These are phyloP conservation scores for Puccinia coronata DNA, from an alignment of 1,284 basidiomycete genomes.

Conservation along the genomic window DNA sequence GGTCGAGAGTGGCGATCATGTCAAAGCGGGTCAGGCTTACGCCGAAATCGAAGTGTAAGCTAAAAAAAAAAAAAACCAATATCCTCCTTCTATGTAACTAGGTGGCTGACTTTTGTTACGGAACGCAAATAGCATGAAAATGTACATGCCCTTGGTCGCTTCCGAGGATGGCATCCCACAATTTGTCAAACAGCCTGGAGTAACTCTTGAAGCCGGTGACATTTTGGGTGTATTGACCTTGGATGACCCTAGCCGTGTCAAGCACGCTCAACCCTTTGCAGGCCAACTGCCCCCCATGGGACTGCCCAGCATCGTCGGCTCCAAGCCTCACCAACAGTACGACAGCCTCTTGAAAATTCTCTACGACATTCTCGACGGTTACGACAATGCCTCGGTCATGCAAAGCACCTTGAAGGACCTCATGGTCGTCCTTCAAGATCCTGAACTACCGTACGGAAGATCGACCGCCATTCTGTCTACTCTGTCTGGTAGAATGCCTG, in stretches of 20 bases:
- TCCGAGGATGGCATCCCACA: conserved; percentile 93
- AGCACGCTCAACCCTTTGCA: conserved; percentile 97
- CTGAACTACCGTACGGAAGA: conserved; percentile 87
- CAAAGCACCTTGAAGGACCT: conserved; percentile 78
- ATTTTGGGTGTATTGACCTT: conserved; percentile 95
- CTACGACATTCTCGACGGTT: conserved; percentile 89
- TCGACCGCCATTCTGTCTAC: conserved; percentile 80
- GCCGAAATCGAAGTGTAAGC: conserved; percentile 86
- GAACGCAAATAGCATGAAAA: conserved; percentile 80
- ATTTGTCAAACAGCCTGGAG: conserved; percentile 96
- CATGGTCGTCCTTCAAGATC: conserved; percentile 73
- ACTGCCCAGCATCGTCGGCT: conserved; percentile 79
- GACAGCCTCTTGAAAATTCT: conserved; percentile 75
- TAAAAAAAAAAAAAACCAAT: conserved; percentile 49
- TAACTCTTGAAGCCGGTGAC: conserved; percentile 94
- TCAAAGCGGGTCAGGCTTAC: conserved; percentile 92
- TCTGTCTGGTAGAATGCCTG: conserved; percentile 88
- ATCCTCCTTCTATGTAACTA: neutral
- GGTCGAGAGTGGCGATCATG: conserved; percentile 94
- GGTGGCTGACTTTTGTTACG: conserved; percentile 55
- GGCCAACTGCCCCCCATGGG: conserved; percentile 86
- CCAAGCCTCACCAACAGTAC: conserved; percentile 87
- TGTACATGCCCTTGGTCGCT: conserved; percentile 98
- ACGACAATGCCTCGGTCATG: conserved; percentile 89
- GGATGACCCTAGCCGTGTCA: conserved; percentile 94